Evolutionary conservation across 768 basidiomycete species (phyloP), one percentile per base, ranked within the genome.

Genomic region (Rossbeevera mucosa): DNA sequence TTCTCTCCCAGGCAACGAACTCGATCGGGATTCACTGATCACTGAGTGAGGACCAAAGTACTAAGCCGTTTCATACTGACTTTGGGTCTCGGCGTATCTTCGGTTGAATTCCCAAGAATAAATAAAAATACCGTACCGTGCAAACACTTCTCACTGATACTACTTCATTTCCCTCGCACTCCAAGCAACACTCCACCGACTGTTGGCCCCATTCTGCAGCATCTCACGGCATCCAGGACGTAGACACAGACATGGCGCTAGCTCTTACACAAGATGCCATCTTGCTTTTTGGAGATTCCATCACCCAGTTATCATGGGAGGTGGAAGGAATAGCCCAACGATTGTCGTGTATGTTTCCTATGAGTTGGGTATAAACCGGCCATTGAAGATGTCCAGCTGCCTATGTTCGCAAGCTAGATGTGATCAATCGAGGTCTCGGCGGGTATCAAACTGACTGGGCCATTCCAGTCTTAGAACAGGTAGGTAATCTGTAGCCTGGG

Each of bases 361-460:
- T 29, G 20, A 11, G 13, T 5, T 25, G n/a, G 26, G 21, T 2
- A 22, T 45, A 26, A 26, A 25, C 21, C n/a, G 18, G 46, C 9
- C 8, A 9, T 47, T 56, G 38, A 55, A 36, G 21, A 22, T 36
- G 4, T 52, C 36, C 56, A 92, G 91, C 86, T 64, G 76, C 75
- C 1, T 95, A 95, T 67, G 78, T 78, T 40, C 76, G 94, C 55
- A 90, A 84, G 67, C 68, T 93, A 28, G 94, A 96, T 63, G 82
- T 96, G 18, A 57, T 95, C 56, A 95, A 95, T 64, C 82, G 93
- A 44, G 94, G 94, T 1, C 74, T 85, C 25, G 76, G 80, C 26
- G 92, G 92, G 3, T 96, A 94, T 70, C 94, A 89, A 63, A 86
- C 91, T 1, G 82, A 86, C 29, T 94, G 92, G 93, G 85, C 77